Base-by-base conservation (phyloP, 768 basidiomycete genomes). In the Tulasnella sp. region DNA sequence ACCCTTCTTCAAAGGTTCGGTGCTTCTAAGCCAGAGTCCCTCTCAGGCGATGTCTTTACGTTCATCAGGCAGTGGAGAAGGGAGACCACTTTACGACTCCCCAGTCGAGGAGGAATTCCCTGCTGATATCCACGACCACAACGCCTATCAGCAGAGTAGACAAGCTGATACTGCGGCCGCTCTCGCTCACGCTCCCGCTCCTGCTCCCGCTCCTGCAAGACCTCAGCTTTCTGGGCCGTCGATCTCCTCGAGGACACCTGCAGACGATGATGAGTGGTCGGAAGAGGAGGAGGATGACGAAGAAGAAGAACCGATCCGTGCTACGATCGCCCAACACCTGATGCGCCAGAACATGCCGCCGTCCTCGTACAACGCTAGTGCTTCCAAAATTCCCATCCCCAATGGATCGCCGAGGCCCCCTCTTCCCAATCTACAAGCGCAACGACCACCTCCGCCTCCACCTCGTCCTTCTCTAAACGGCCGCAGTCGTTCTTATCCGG, bases 231-330 rank as follows among this genome's bases (percentile, higher is more conserved):
- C 34, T 15, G 34, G 34, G 15, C 34, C 34, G 15, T 15, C 34
- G 5, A 15, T 5, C 34, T 38, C 34, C 7, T 38, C 4, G 10
- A 54, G 42, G 53, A 54, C 38, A 1, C 53, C 53, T 4, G 53
- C 53, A 11, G 53, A 54, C 3, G 53, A 54, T 3, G 53, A 54
- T 21, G 53, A 42, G 7, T 54, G 53, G 53, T 54, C 53, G 15
- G 53, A 54, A 4, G 38, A 54, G 41, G 41, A 43, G 41, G 53
- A 54, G 2, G 53, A 54, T 2, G 53, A 54, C 19, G 53, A 54
- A n/a, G 53, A 54, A 8, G 53, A 42, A 25, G 17, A 34, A 19
- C 34, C 53, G 11, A 12, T 54, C 24, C 53, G 38, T 22, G 7
- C 15, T 41, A 25, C n/a, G 41, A 31, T n/a, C 31, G 25, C 38